These are phyloP conservation scores for Pleurotus cornucopiae DNA, from an alignment of 768 basidiomycete species.

Conservation along the genomic window DNA sequence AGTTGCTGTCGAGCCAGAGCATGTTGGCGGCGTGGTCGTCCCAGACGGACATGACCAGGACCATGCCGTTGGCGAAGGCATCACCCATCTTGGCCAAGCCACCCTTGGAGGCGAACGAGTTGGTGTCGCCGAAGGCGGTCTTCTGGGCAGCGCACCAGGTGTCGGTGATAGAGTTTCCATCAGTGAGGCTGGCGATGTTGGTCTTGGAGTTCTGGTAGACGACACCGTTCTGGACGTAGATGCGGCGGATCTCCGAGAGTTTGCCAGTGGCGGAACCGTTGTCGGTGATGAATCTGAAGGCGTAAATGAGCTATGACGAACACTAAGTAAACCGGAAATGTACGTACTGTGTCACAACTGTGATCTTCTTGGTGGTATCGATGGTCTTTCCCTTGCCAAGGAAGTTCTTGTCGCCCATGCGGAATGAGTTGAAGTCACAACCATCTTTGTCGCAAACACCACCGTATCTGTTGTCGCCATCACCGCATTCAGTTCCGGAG, in stretches of 20 bases:
- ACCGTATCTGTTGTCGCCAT: constrained; percentile 21
- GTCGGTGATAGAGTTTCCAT: constrained; percentile 32
- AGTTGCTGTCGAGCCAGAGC: constrained; percentile 38
- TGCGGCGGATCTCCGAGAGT: constrained; percentile 21
- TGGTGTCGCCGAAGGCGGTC: constrained; percentile 28
- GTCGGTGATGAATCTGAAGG: constrained; percentile 31
- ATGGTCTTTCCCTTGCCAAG: constrained; percentile 35
- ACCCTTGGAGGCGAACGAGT: constrained; percentile 16
- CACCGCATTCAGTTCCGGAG: constrained; percentile 26
- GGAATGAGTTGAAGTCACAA: constrained; percentile 47
- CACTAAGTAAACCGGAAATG: no score
- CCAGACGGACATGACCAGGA: constrained; percentile 33
- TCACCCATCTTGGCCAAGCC: constrained; percentile 21
- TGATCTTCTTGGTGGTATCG: constrained; percentile 33
- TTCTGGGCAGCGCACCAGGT: constrained; percentile 31
- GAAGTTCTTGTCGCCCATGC: constrained; percentile 35
- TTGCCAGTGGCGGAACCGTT: constrained; percentile 13
- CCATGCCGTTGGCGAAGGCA: constrained; percentile 29
- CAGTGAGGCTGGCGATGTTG: constrained; percentile 26
- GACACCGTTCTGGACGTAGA: constrained; percentile 18
- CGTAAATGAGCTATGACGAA: neutral
- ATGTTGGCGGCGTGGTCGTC: constrained; percentile 36
- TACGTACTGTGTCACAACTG: constrained; percentile 24
- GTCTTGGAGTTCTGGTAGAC: constrained; percentile 32
- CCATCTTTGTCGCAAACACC: constrained; percentile 40